A percentile compares a stretch with the other conserved stretches of the same genome.
These are phyloP conservation scores for Trypanosoma congolense DNA, from an alignment of 208 protist genomes.

Conservation along the genomic window DNA sequence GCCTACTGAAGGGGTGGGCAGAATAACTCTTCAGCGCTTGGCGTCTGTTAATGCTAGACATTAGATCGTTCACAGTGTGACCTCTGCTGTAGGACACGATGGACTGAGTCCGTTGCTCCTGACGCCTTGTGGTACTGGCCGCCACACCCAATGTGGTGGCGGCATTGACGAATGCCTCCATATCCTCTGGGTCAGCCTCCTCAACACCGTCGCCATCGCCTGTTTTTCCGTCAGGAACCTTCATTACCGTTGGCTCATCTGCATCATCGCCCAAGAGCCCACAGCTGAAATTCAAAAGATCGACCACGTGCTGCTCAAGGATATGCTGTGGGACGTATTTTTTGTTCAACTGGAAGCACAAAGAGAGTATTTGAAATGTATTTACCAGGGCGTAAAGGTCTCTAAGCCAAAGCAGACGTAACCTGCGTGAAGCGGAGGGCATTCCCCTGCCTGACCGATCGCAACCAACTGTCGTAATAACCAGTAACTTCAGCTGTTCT, in stretches of 20 bases:
- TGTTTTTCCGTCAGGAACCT: slow-evolving; percentile 30
- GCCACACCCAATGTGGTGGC: slow-evolving; percentile 4
- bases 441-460: slow-evolving; percentile 19
- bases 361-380: slow-evolving; percentile 56
- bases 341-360: slow-evolving; percentile 76
- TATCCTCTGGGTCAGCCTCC: slow-evolving; percentile 8
- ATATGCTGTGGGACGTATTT: slow-evolving; percentile 85
- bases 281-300: slow-evolving; percentile 30
- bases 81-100: background rate
- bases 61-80: background rate
- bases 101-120: background rate
- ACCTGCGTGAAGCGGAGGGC: slow-evolving; percentile 30
- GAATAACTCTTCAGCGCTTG: background rate
- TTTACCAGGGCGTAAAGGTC: slow-evolving; percentile 61
- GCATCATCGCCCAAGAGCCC: slow-evolving; percentile 13
- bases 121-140: background rate
- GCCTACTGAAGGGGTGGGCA: background rate
- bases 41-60: background rate
- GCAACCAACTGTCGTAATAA: slow-evolving; percentile 44
- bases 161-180: slow-evolving; percentile 20
- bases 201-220: slow-evolving; percentile 14
- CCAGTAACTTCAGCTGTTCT: slow-evolving; percentile 50
- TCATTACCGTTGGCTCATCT: background rate
- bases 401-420: slow-evolving; percentile 54
- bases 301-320: slow-evolving; percentile 50